Evolutionary conservation across 352 stramenopile genomes (phyloP).

Genomic region (Plasmopara halstedii): DNA sequence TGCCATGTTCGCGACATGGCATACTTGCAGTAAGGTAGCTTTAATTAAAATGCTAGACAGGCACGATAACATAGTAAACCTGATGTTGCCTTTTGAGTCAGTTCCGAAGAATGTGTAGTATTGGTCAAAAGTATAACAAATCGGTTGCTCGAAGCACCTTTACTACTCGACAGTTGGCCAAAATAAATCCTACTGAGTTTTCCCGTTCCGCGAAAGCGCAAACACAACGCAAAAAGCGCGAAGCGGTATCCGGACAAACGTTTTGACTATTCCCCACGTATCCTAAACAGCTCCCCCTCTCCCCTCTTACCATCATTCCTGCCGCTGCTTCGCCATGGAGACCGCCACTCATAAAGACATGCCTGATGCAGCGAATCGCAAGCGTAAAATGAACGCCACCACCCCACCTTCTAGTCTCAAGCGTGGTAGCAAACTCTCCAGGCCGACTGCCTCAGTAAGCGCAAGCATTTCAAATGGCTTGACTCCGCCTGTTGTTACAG

Average conservation of each 20-base stretch:
- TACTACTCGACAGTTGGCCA: background rate
- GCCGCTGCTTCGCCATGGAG: constrained; percentile 9
- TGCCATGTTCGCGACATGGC: no score
- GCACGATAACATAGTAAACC: background rate
- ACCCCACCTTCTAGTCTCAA: constrained; percentile 32
- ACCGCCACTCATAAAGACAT: constrained; percentile 23
- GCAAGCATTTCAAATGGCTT: constrained; percentile 29
- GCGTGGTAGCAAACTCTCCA: constrained; percentile 46
- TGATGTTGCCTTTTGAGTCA: constrained; percentile 5
- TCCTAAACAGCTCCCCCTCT: background rate
- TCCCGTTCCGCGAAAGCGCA: constrained; percentile 10
- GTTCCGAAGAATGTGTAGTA: constrained; percentile 7
- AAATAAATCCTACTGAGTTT: constrained; percentile 25
- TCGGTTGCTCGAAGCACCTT: constrained; percentile 5
- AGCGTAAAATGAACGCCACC: constrained; percentile 66
- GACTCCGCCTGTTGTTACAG: constrained; percentile 28
- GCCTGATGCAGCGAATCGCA: constrained; percentile 40
- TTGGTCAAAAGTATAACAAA: constrained; percentile 8
- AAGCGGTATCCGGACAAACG: constrained; percentile 12
- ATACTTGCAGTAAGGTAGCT: background rate
- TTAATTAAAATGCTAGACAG: background rate
- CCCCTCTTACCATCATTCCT: constrained; percentile 13
- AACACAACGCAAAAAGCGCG: constrained; percentile 28
- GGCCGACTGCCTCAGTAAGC: constrained; percentile 14
- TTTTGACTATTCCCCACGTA: constrained; percentile 4